phyloP scores from a whole-genome alignment of 164 flowering plant species.

The Vitis amurensis region DNA sequence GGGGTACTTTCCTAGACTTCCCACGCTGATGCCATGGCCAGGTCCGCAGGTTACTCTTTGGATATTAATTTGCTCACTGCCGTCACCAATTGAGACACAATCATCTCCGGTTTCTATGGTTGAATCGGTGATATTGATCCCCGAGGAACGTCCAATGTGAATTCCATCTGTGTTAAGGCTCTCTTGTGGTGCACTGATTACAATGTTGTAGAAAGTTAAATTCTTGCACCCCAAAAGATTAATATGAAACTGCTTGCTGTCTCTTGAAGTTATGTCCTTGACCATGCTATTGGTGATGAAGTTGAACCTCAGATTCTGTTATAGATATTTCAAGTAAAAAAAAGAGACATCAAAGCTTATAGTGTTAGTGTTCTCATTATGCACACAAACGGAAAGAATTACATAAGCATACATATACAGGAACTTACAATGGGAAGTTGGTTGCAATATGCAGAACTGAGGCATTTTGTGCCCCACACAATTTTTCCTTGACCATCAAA shows the following conservation, averaged over 20 bases:
- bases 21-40: slow-evolving; percentile 28
- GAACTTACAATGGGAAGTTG: slow-evolving; percentile 6
- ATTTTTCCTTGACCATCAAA: slow-evolving; percentile 22
- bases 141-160: slow-evolving; percentile 32
- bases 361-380: too few species aligned
- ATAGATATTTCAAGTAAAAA: too few species aligned
- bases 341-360: too few species aligned
- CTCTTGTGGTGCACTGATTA: slow-evolving; percentile 23
- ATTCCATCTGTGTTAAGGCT: slow-evolving; percentile 56
- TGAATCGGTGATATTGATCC: slow-evolving; percentile 16
- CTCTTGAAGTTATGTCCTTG: slow-evolving; percentile 15
- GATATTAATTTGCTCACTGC: slow-evolving; percentile 1
- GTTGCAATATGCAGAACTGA: slow-evolving; percentile 4
- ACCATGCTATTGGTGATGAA: slow-evolving; percentile 24
- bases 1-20: slow-evolving; percentile 19
- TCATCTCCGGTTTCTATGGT: slow-evolving; percentile 44
- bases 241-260: slow-evolving; percentile 29
- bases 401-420: too few species aligned
- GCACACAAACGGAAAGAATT: too few species aligned
- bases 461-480: slow-evolving; percentile 20
- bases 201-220: slow-evolving; percentile 14
- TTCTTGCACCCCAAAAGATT: slow-evolving; percentile 23
- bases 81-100: slow-evolving; percentile 28
- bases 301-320: slow-evolving; percentile 34
- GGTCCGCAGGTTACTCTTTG: slow-evolving; percentile 18